A percentile compares a stretch with the other conserved stretches of the same genome.
phyloP scores from a whole-genome alignment of 2,329 filamentous ascomycete genomes.

The Daldinia eschscholtzii region DNA sequence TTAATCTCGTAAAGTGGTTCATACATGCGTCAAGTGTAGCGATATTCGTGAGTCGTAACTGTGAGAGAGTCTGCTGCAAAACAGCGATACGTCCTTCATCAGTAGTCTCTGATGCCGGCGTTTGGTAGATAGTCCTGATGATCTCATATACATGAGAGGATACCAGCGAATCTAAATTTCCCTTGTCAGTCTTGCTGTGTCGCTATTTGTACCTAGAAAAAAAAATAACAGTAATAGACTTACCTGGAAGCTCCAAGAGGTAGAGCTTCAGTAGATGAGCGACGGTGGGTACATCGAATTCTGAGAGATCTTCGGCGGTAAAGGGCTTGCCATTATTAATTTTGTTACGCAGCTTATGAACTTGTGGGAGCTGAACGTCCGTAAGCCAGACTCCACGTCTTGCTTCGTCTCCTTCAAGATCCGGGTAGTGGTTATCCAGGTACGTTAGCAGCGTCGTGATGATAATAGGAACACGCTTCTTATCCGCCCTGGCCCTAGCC shows the following conservation, averaged over 20 bases:
- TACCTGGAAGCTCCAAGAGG: constrained; percentile 92
- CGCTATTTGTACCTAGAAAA: neutral
- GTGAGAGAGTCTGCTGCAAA: constrained; percentile 93
- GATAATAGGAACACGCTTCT: constrained; percentile 93
- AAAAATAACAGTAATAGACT: constrained; percentile 51
- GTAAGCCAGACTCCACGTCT: constrained; percentile 93
- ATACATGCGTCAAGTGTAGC: constrained; percentile 98
- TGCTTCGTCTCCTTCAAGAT: constrained; percentile 95
- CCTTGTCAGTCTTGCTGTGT: constrained; percentile 46
- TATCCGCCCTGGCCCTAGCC: constrained; percentile 89
- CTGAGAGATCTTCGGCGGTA: constrained; percentile 79
- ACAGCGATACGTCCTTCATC: constrained; percentile 88
- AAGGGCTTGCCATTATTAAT: constrained; percentile 91
- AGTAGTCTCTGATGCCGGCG: constrained; percentile 79
- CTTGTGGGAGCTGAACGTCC: constrained; percentile 86
- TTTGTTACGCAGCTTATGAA: constrained; percentile 83
- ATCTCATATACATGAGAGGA: constrained; percentile 99
- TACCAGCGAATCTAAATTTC: constrained; percentile 85
- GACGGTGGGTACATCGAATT: constrained; percentile 94
- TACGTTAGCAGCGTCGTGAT: constrained; percentile 95
- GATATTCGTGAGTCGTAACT: constrained; percentile 95
- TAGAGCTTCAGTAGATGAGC: constrained; percentile 95
- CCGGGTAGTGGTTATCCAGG: constrained; percentile 95
- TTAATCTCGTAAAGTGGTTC: constrained; percentile 96
- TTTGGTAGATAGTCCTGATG: constrained; percentile 95